Percentiles rank a stretch among this genome's conserved stretches.
phyloP scores from a whole-genome alignment of 2,329 filamentous ascomycete species.

The Polychaeton citri region DNA sequence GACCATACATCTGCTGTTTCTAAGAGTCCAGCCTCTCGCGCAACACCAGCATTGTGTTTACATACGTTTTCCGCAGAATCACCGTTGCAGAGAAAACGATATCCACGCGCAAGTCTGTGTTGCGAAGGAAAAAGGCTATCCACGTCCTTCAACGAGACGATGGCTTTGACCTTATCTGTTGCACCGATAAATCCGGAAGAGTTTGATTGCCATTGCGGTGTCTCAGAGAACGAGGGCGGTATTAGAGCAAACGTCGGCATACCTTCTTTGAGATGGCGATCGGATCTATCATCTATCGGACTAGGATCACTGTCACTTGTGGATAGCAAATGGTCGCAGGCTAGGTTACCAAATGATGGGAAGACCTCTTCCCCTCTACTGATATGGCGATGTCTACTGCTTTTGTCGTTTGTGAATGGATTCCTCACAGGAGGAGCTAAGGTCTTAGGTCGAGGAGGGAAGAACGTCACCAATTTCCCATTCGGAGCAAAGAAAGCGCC shows the following conservation, averaged over 20 bases:
- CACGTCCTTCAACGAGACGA: too few species aligned
- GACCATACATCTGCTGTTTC: conserved; percentile 76
- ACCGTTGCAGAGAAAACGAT: conserved; percentile 71
- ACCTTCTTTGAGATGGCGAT: background rate
- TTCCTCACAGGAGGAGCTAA: background rate
- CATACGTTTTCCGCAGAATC: conserved; percentile 51
- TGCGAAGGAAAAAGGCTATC: too few species aligned
- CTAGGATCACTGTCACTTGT: background rate
- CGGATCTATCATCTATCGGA: background rate
- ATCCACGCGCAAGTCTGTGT: conserved; percentile 70
- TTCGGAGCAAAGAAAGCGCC: conserved; percentile 45
- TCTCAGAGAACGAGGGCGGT: background rate
- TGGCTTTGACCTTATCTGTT: too few species aligned
- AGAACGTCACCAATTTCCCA: conserved; percentile 46
- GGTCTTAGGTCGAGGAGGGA: conserved; percentile 32
- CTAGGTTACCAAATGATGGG: background rate
- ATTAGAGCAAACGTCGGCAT: background rate
- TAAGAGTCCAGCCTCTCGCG: conserved; percentile 52
- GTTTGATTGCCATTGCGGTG: conserved; percentile 4
- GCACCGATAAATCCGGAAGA: too few species aligned
- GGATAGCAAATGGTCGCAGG: background rate
- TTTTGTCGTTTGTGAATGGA: too few species aligned
- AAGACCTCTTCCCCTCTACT: background rate
- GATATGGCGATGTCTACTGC: background rate
- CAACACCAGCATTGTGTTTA: conserved; percentile 67